These are phyloP conservation scores for Fusarium redolens DNA, from an alignment of 2,329 filamentous ascomycete genomes.

Conservation along the genomic window DNA sequence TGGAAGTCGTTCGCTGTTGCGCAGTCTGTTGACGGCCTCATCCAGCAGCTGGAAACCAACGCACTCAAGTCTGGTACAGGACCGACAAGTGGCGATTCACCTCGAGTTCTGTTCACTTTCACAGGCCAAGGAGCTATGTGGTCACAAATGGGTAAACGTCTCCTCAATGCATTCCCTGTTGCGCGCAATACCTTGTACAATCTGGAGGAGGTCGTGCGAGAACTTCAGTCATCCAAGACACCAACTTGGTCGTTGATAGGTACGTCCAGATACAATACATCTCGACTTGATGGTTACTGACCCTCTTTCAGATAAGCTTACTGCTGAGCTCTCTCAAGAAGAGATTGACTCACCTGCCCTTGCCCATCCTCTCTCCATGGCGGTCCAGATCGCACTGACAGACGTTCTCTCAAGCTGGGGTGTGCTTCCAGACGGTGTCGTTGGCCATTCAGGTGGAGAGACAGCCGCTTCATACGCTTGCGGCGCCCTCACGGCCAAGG, in stretches of 20 bases:
- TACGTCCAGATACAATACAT: background rate
- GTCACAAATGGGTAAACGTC: constrained; percentile 40
- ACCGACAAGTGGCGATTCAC: background rate
- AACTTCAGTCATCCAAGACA: constrained; percentile 16
- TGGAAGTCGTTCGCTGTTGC: constrained; percentile 41
- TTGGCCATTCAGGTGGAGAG: constrained; percentile 40
- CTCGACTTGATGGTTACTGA: background rate
- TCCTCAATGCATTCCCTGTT: constrained; percentile 36
- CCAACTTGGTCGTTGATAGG: constrained; percentile 30
- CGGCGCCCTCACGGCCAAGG: constrained; percentile 36
- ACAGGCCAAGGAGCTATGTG: constrained; percentile 39
- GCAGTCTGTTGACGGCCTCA: constrained; percentile 31
- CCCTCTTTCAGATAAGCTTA: constrained; percentile 28
- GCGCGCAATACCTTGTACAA: constrained; percentile 32
- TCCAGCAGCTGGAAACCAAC: constrained; percentile 33
- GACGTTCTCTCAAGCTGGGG: constrained; percentile 39
- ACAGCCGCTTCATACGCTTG: constrained; percentile 40
- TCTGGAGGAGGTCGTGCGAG: constrained; percentile 26
- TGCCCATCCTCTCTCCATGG: constrained; percentile 36
- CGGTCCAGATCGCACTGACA: constrained; percentile 33
- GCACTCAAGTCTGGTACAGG: constrained; percentile 30
- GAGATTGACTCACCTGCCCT: constrained; percentile 29
- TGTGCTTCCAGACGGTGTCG: constrained; percentile 31
- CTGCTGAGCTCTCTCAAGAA: constrained; percentile 27
- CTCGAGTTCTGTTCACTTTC: constrained; percentile 30